phyloP scores from a whole-genome alignment of 805 yeast species.

The Spathaspora sp. region DNA sequence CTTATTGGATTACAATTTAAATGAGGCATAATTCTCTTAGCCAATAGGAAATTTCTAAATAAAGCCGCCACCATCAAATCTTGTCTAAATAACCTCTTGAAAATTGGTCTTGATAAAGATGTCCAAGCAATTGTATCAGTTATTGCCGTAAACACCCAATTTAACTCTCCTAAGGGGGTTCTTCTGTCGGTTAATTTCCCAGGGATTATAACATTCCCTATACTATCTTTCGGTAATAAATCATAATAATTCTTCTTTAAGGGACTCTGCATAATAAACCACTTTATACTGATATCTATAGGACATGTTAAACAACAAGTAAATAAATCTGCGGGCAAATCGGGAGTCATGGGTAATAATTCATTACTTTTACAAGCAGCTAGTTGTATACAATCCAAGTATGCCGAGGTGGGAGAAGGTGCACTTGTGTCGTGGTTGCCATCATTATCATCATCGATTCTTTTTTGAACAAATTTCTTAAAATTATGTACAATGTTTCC shows the following conservation, averaged over 20 bases:
- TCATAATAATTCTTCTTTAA: conserved; percentile 48
- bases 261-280: conserved; percentile 86
- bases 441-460: conserved; percentile 82
- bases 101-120: conserved; percentile 77
- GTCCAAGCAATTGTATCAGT: conserved; percentile 99
- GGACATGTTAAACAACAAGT: conserved; percentile 96
- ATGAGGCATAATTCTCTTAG: conserved; percentile 90
- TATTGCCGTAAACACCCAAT: conserved; percentile 97
- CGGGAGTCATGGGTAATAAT: conserved; percentile 86
- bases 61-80: conserved; percentile 96
- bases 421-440: conserved; percentile 48
- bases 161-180: conserved; percentile 92
- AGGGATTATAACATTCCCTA: conserved; percentile 69
- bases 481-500: conserved; percentile 90
- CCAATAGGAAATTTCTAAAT: conserved; percentile 86
- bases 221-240: conserved; percentile 43
- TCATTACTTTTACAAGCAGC: conserved; percentile 92
- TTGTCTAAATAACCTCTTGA: conserved; percentile 87
- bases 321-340: conserved; percentile 91
- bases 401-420: conserved; percentile 64
- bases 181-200: conserved; percentile 90
- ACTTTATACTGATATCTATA: conserved; percentile 85
- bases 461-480: conserved; percentile 82
- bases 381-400: conserved; percentile 83
- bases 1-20: conserved; percentile 92